Base-by-base conservation (phyloP, 2,329 filamentous ascomycete genomes). In the Sclerotinia minor region DNA sequence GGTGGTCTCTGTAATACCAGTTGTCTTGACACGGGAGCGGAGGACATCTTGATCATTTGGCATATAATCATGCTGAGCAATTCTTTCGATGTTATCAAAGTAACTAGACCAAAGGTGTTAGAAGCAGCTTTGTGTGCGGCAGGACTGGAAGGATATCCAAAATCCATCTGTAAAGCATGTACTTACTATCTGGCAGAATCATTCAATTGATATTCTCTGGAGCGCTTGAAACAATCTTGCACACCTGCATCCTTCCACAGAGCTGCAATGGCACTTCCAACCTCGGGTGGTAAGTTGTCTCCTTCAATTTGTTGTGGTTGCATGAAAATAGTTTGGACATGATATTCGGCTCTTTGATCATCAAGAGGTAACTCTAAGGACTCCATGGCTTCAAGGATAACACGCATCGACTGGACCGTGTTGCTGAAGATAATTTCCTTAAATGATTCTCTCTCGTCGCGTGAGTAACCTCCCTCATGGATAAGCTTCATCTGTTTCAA, bases 401-500 rank as follows among this genome's bases (percentile, higher is more conserved):
- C 88, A 77, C 94, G 92, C 83, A 97, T 97, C 3, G 95, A 95
- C 73, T 96, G 92, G 63, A 97, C 85, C 71, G 97, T 86, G 79
- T 99, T 99, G 80, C 89, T 94, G 80, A 97, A 98, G 73, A 98
- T 94, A 76, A 97, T 94, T 35, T 93, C 92, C 76, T 95, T 94
- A 85, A 92, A 97, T 81, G 97, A 92, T 72, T 96, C 88, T 78
- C 93, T 90, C 79, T 98, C 95, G 74, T 98, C 95, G 79, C 94
- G 91, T 71, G 95, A 98, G 84, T 98, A 99, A 75, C 95, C 94
- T 72, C 95, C 95, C 84, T 99, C 95, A 81, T 99, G 92, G 77
- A 99, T 99, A 77, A 99, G 91, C 86, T 98, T 99, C 92, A 96
- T 96, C 84, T 96, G 92, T 83, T 96, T 96, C 75, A 96, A 84